Evolutionary conservation across 2,329 filamentous ascomycete genomes (phyloP), one percentile per base, ranked within the genome.

Genomic region (Cladophialophora psammophila): DNA sequence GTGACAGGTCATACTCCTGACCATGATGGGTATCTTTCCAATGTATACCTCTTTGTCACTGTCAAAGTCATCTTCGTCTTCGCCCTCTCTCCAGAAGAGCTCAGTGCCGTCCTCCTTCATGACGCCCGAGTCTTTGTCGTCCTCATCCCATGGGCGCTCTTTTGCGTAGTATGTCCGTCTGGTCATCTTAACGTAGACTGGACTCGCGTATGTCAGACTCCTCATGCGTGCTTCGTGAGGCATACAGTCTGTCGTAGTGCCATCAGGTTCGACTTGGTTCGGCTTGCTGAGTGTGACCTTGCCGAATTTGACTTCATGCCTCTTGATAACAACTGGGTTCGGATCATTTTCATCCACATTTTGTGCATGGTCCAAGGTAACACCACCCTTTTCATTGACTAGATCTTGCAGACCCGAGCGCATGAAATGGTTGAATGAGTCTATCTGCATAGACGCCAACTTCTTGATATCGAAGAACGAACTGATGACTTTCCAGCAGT

Each of bases 381-480:
- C 90, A 72, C 90, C 88, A 48, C 92, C 92, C 78, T 97, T 94
- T 79, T 98, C 95, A 75, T 93, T 90, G 67, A 99, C 91, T 67
- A 99, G 88, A 74, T 97, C 92, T 76, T 98, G 94, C 80, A 99
- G 94, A 0, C 94, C 97, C 26, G 92, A 93, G 67, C 91, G 90
- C 65, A 95, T 94, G 76, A 99, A 99, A 78, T 98, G 94, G 81
- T 99, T 93, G 81, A 97, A 99, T 0, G 96, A 99, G 78, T 98
- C 94, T 70, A 98, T 90, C 83, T 99, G 95, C 81, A 99, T 94
- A 15, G 95, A 97, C 26, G 97, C 95, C 36, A 99, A 86, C 75
- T 95, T 94, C 81, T 98, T 99, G 70, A 89, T 87, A 74, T 97
- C 93, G 82, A 99, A 99, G 84, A 97, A 98, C 9, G 95, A 91